Evolutionary conservation across 805 yeast species (phyloP), one percentile per base, ranked within the genome.

Genomic region (Wickerhamomyces hampshirensis): DNA sequence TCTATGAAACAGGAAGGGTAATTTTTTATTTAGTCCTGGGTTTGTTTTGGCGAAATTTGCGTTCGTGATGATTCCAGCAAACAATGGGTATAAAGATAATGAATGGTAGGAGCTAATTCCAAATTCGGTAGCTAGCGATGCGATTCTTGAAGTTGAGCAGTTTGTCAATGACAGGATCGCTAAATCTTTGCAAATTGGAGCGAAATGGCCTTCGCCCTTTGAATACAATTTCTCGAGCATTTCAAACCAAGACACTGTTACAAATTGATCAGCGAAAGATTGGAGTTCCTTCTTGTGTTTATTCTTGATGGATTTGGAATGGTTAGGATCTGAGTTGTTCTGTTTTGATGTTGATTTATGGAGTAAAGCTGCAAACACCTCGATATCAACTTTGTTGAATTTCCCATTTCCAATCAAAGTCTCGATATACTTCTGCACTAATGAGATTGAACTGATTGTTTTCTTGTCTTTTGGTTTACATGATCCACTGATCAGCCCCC

Each of bases 171-270:
- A 70, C 2, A 82, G 48, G 2, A 78, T 51, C 63, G 70, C 73
- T 2, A 79, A 50, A 19, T 77, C 65, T 46, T 68, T 69, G 16
- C 75, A 63, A 0, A 50, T 42, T 5, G 62, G 55, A 0, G 78
- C 65, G 47, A 73, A 70, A 8, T 73, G 50, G 28, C 83, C 75
- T 17, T 61, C 62, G 5, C 85, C 87, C 35, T 69, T 71, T 8
- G 69, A 69, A 58, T 76, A 82, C 36, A 77, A 53, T 26, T 61
- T 64, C 47, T 83, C 91, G 29, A 84, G 50, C 11, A 58, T 53
- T 44, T 75, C 80, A 13, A 80, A 56, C 88, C 88, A 83, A 9
- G 65, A 59, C 1, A 60, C 48, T 15, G 63, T 63, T 2, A 80
- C 74, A 55, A 82, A 84, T 15, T 48, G 51, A 38, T 74, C 81